These are phyloP conservation scores for Neurospora cerealis DNA, from an alignment of 495 filamentous ascomycete genomes.

Conservation along the genomic window DNA sequence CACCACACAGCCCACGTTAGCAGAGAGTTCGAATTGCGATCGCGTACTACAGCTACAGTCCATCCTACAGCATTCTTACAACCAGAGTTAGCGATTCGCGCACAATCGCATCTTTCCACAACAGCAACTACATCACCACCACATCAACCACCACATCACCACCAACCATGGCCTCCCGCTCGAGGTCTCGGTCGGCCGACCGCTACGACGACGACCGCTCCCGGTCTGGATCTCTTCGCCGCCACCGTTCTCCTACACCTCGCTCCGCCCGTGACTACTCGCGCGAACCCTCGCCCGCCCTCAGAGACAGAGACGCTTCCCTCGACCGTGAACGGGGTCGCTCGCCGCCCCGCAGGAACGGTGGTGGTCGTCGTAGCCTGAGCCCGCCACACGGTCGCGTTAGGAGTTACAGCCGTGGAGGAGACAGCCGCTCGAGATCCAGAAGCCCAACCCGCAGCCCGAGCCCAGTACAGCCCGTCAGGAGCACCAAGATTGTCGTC, in stretches of 20 bases:
- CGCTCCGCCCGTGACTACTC: constrained; percentile 5
- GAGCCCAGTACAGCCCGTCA: constrained; percentile 5
- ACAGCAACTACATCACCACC: neutral
- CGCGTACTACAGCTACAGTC: neutral
- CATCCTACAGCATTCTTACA: neutral
- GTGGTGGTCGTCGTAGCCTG: constrained; percentile 9
- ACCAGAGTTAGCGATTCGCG: neutral
- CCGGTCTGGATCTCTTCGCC: constrained; percentile 1
- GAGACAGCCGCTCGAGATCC: constrained; percentile 13
- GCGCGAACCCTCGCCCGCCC: constrained; percentile 12
- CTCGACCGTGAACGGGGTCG: constrained; percentile 9
- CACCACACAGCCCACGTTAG: neutral
- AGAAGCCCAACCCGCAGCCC: constrained; percentile 26
- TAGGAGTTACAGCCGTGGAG: constrained; percentile 22
- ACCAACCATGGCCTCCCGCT: constrained; percentile 10
- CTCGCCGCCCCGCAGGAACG: constrained; percentile 22
- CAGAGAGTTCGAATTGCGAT: neutral
- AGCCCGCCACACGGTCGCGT: constrained; percentile 10
- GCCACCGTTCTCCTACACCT: constrained; percentile 6
- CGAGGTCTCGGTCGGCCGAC: constrained; percentile 5
- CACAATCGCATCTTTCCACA: neutral
- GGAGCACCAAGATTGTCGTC: constrained; percentile 63
- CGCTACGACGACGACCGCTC: constrained; percentile 4
- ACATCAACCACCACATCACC: neutral
- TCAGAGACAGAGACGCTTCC: neutral